These are phyloP conservation scores for Arthrobotrys conoides DNA, from an alignment of 2,329 filamentous ascomycete species.

Conservation along the genomic window DNA sequence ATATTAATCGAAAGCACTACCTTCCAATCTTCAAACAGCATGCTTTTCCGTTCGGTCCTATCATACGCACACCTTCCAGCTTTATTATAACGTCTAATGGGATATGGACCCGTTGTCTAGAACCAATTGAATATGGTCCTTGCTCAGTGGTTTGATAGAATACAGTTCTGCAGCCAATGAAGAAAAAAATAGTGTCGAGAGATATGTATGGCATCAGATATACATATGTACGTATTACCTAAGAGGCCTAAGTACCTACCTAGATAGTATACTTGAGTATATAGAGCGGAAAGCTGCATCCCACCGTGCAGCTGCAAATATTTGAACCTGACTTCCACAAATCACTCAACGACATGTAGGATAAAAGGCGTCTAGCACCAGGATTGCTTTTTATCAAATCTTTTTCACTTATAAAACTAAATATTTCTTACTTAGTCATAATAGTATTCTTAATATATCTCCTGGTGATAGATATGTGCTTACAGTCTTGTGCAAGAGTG, in stretches of 20 bases:
- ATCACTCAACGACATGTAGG: neutral
- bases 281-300: neutral
- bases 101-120: no score
- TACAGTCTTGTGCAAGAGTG: neutral
- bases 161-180: neutral
- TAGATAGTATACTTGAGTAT: no score
- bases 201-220: neutral
- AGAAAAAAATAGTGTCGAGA: neutral
- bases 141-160: neutral
- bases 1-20: no score
- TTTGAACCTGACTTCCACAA: constrained; percentile 7
- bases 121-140: no score
- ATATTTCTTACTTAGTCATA: neutral
- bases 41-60: no score
- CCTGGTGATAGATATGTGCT: neutral
- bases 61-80: no score
- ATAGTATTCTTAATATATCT: neutral
- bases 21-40: no score
- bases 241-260: neutral
- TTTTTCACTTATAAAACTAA: neutral
- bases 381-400: neutral
- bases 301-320: no score
- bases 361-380: no score
- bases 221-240: neutral
- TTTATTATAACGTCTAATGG: no score